These are phyloP conservation scores for Xylaria nigripes DNA, from an alignment of 495 filamentous ascomycete species.

Conservation along the genomic window DNA sequence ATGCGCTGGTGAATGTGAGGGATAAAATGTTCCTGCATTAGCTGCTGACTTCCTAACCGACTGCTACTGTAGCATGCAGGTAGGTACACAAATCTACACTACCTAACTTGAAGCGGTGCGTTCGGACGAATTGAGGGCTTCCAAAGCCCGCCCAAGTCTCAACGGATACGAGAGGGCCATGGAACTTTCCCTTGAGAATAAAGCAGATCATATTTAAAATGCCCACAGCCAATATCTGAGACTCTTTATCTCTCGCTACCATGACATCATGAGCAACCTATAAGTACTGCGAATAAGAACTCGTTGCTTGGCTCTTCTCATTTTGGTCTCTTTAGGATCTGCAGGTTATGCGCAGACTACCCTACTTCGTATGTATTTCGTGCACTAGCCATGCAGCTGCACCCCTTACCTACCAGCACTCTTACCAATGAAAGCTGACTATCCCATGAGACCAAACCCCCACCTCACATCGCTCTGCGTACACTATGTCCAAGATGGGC, in stretches of 20 bases:
- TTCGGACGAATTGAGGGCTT: not conserved
- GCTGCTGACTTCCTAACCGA: not conserved
- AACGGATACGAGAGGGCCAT: not conserved
- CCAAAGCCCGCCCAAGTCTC: too few species aligned
- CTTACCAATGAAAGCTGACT: constrained; percentile 8
- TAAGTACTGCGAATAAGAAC: not conserved
- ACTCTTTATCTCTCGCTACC: constrained; percentile 1
- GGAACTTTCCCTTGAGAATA: not conserved
- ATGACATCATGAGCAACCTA: not conserved
- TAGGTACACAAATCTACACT: too few species aligned
- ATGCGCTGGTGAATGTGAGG: not conserved
- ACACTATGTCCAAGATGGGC: not conserved
- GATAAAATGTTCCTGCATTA: constrained; percentile 12
- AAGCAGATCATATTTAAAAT: not conserved
- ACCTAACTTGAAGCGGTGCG: not conserved
- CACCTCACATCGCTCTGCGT: constrained; percentile 1
- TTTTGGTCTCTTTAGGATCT: constrained; percentile 1
- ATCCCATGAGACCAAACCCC: not conserved
- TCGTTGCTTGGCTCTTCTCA: not conserved
- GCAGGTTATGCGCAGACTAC: constrained; percentile 8
- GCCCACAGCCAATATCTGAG: not conserved
- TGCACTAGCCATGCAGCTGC: too few species aligned
- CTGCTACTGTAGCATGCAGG: not conserved
- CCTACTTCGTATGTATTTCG: too few species aligned
- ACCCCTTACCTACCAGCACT: not conserved